Conservation (phyloP, 768 basidiomycete species). For the Rhizopogon sp. region DNA sequence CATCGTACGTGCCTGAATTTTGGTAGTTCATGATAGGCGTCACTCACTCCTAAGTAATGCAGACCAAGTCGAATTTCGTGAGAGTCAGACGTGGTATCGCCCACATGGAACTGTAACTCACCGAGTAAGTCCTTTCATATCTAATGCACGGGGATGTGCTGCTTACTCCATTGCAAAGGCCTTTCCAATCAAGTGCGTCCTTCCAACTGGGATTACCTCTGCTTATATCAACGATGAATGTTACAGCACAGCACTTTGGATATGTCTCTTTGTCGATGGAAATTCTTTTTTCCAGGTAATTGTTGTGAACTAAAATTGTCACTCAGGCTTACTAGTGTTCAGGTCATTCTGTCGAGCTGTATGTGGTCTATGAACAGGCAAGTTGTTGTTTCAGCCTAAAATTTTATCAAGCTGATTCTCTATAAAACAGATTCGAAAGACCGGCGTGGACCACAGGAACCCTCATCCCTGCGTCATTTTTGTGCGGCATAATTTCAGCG, state of each 20-base stretch:
- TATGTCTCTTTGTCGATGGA: constrained; percentile 66
- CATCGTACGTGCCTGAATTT: constrained; percentile 41
- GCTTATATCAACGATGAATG: background rate
- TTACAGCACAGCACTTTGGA: constrained; percentile 59
- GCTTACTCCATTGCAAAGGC: constrained; percentile 36
- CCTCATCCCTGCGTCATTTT: constrained; percentile 69
- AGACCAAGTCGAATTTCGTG: constrained; percentile 68
- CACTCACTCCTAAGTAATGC: constrained; percentile 1
- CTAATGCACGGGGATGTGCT: constrained; percentile 1
- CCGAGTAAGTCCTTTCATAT: constrained; percentile 37
- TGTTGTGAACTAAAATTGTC: background rate
- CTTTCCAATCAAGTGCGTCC: constrained; percentile 52
- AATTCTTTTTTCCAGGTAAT: constrained; percentile 78
- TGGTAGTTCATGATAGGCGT: background rate
- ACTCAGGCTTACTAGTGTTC: background rate
- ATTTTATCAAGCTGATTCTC: background rate
- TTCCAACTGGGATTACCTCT: background rate
- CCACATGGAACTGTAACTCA: constrained; percentile 83
- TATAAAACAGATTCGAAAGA: constrained; percentile 43
- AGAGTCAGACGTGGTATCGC: constrained; percentile 81
- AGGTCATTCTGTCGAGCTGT: constrained; percentile 64
- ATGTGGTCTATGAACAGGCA: constrained; percentile 81
- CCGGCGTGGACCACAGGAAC: constrained; percentile 65
- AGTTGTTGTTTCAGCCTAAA: constrained; percentile 1
- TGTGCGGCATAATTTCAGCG: constrained; percentile 72